Percentiles rank a stretch among this genome's conserved stretches.
phyloP scores from a whole-genome alignment of 75 land plant genomes.

The Chamaecyparis obtusa region DNA sequence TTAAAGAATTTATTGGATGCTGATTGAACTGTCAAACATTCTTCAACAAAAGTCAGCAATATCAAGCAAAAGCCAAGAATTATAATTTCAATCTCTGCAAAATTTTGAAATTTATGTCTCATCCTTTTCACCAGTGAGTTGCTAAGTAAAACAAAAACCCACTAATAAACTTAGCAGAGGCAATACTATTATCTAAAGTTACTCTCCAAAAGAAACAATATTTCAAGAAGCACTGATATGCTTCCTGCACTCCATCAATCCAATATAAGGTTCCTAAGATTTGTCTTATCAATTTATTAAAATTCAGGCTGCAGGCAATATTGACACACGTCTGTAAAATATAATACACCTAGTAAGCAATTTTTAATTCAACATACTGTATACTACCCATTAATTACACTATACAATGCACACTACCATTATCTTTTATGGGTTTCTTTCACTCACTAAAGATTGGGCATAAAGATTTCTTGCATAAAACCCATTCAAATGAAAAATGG shows the following conservation, averaged over 20 bases:
- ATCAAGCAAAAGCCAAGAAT: not conserved
- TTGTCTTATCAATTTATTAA: not conserved
- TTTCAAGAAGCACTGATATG: not conserved
- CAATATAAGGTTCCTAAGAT: not conserved
- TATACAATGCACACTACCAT: not conserved
- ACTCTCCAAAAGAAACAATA: not conserved
- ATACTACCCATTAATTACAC: not conserved
- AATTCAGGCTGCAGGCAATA: not conserved
- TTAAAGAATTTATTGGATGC: too few species aligned
- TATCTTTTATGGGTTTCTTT: not conserved
- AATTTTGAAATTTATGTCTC: not conserved
- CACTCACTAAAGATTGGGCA: not conserved
- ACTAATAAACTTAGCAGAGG: not conserved
- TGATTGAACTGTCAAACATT: too few species aligned
- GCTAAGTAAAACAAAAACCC: not conserved
- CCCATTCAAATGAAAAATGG: not conserved
- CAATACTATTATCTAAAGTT: not conserved
- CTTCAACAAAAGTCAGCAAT: too few species aligned
- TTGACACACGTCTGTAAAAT: not conserved
- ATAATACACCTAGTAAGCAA: not conserved
- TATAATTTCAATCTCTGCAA: not conserved
- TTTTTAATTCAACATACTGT: not conserved
- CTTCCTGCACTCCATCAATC: not conserved
- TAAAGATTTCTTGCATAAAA: not conserved
- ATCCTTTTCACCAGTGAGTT: not conserved